Base-by-base conservation (phyloP, 352 stramenopile genomes). In the Globisporangium megalacanthum region DNA sequence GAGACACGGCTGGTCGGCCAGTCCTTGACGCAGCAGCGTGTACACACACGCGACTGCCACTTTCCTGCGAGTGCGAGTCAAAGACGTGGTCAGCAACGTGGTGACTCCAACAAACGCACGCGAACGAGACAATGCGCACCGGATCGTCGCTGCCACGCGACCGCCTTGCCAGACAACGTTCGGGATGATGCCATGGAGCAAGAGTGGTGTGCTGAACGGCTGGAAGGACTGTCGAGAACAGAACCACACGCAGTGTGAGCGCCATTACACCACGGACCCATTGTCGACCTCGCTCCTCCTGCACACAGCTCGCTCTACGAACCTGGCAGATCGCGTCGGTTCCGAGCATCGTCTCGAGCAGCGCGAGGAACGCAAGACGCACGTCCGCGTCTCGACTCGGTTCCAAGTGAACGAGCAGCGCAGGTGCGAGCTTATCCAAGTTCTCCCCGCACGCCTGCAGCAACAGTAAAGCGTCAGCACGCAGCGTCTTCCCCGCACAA, bases 141-240 rank as follows among this genome's bases (percentile, higher is more conserved):
- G 76, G 57, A 96, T 89, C 10, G 86, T 95, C 37, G 85, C 81
- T 45, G 89, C 86, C 17, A 96, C 85, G 45, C 86, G 79, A 19
- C 88, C 89, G 22, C 79, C 88, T 58, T 81, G 79, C 88, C 89
- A 97, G 25, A 95, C 84, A 37, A 96, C 89, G 69, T 96, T 97
- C 11, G 89, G 88, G 22, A 92, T 81, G 44, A 97, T 89, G 46
- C 75, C 73, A 49, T 92, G 85, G 41, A 88, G 64, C 22, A 97
- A 56, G 20, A 95, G 54, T 22, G 59, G 13, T 14, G 66, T 68
- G 46, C 69, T 86, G 58, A 82, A 92, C 14, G 75, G 68, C 53
- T 80, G 73, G 51, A 94, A 87, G 0, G 79, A 60, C 84, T 94
- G 46, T 6, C 11, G 17, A 13, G 46, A 0, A 52, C 6, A 36